phyloP scores from a whole-genome alignment of 2,329 filamentous ascomycete species.

The Tolypocladium tundrense region DNA sequence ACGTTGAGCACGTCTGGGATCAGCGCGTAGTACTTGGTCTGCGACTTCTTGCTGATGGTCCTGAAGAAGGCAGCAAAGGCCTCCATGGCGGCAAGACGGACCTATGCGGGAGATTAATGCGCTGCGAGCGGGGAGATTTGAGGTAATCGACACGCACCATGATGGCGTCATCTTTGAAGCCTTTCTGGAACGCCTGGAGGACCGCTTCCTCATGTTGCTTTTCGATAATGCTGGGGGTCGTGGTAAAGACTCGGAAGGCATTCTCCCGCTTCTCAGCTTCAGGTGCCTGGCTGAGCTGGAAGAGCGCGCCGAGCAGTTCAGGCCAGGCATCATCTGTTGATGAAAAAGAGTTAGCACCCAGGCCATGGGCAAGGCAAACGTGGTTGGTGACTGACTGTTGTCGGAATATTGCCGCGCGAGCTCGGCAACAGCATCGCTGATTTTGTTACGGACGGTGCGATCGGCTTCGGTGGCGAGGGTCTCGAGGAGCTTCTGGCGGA shows the following conservation, averaged over 20 bases:
- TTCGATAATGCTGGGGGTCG: constrained; percentile 91
- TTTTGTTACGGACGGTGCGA: constrained; percentile 77
- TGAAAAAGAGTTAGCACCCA: constrained; percentile 9
- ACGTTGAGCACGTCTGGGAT: constrained; percentile 91
- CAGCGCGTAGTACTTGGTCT: constrained; percentile 77
- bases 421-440: constrained; percentile 95
- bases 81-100: constrained; percentile 89
- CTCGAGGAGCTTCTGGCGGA: constrained; percentile 75
- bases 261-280: constrained; percentile 81
- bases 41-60: constrained; percentile 76
- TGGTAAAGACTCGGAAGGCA: constrained; percentile 89
- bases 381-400: constrained; percentile 51
- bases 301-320: constrained; percentile 76
- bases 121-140: neutral
- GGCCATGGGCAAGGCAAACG: neutral
- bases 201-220: constrained; percentile 92
- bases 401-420: constrained; percentile 91
- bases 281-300: constrained; percentile 79
- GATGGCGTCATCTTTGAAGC: constrained; percentile 82
- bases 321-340: constrained; percentile 70
- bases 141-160: constrained; percentile 40
- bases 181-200: constrained; percentile 75
- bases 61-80: constrained; percentile 95
- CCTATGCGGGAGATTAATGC: constrained; percentile 34
- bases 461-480: constrained; percentile 64